phyloP scores from a whole-genome alignment of 306 rosid genomes.

The Pueraria montana region DNA sequence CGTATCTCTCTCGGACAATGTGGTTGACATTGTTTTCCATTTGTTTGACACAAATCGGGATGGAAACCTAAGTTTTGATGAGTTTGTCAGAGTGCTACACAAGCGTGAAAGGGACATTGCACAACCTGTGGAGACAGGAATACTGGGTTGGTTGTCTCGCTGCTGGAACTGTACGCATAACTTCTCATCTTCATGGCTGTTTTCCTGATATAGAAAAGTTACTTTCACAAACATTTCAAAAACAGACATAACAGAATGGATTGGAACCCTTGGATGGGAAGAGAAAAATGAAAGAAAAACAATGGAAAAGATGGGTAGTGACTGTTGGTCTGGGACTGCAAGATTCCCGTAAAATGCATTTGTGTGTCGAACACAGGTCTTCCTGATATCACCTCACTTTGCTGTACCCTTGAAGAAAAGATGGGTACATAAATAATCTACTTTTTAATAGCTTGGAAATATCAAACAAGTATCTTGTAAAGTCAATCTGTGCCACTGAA shows the following conservation, averaged over 20 bases:
- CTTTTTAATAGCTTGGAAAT: constrained; percentile 32
- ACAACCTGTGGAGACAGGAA: constrained; percentile 71
- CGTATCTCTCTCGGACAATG: constrained; percentile 64
- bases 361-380: not conserved
- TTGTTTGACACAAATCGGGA: constrained; percentile 81
- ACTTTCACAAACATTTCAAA: constrained; percentile 10
- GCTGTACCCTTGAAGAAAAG: not conserved
- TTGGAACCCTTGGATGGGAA: constrained; percentile 2
- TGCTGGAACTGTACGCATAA: constrained; percentile 46
- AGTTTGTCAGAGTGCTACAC: constrained; percentile 73
- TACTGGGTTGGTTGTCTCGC: constrained; percentile 59
- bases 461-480: not conserved
- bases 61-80: constrained; percentile 71
- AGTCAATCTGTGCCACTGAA: constrained; percentile 3
- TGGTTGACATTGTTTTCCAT: constrained; percentile 77
- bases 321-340: not conserved
- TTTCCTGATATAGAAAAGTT: constrained; percentile 33
- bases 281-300: not conserved
- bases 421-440: constrained; percentile 15
- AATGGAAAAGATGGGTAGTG: not conserved
- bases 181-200: constrained; percentile 39
- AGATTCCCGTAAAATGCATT: not conserved
- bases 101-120: constrained; percentile 72
- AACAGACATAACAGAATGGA: constrained; percentile 11
- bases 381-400: constrained; percentile 26